phyloP scores from a whole-genome alignment of 208 protist species.

The Acanthamoeba royreba region DNA sequence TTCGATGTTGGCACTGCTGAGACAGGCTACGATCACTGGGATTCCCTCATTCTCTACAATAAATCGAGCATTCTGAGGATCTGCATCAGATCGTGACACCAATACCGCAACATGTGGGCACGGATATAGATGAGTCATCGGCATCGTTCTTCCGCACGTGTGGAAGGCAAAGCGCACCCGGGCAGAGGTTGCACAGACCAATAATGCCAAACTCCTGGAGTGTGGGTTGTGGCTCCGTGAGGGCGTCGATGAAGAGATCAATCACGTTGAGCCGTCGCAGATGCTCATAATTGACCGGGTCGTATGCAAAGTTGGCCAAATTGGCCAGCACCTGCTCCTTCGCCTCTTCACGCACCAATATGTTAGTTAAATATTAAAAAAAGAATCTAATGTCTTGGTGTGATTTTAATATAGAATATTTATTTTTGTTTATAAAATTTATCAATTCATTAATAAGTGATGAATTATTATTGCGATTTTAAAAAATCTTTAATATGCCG shows the following conservation, averaged over 20 bases:
- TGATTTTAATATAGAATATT: no score
- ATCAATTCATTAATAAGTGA: no score
- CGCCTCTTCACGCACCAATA: not conserved
- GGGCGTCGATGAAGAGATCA: constrained; percentile 52
- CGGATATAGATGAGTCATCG: no score
- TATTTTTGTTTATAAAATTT: no score
- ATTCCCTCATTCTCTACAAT: constrained; percentile 8
- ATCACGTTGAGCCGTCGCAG: constrained; percentile 40
- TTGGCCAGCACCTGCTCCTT: constrained; percentile 58
- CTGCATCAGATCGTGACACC: not conserved
- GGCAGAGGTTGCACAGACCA: constrained; percentile 41
- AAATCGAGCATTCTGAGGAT: not conserved
- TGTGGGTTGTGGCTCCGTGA: not conserved
- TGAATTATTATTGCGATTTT: not conserved
- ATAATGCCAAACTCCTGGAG: constrained; percentile 36
- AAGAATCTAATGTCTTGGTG: no score
- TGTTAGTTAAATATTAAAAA: not conserved
- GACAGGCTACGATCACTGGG: not conserved
- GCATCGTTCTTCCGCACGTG: no score
- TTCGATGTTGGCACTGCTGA: constrained; percentile 17
- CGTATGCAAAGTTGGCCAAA: constrained; percentile 64
- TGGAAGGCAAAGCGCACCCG: not conserved
- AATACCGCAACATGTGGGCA: no score
- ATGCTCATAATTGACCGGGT: constrained; percentile 61
- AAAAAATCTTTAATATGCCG: no score